Evolutionary conservation across 2,329 filamentous ascomycete genomes (phyloP).

Genomic region (Xylaria digitata): DNA sequence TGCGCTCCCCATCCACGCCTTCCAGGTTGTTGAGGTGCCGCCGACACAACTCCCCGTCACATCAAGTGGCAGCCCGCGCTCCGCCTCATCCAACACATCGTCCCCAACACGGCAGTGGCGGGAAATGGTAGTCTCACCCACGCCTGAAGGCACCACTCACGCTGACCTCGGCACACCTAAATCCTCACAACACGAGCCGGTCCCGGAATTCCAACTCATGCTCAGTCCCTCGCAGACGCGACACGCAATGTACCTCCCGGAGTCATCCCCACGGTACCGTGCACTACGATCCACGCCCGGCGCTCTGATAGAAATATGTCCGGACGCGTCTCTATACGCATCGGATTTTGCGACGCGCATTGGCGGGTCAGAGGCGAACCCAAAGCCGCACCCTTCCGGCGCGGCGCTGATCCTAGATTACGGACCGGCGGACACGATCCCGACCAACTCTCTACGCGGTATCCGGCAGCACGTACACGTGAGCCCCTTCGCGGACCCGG

Average conservation of each 20-base stretch:
- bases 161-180: constrained; percentile 65
- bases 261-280: constrained; percentile 82
- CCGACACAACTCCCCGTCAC: constrained; percentile 55
- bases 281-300: constrained; percentile 74
- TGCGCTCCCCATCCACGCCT: constrained; percentile 94
- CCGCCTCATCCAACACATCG: constrained; percentile 56
- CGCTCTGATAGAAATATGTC: constrained; percentile 88
- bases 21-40: constrained; percentile 75
- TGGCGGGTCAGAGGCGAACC: constrained; percentile 69
- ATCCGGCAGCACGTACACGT: constrained; percentile 82
- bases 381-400: constrained; percentile 75
- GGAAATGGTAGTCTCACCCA: constrained; percentile 81
- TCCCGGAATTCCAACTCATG: constrained; percentile 88
- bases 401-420: constrained; percentile 98
- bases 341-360: constrained; percentile 86
- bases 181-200: constrained; percentile 62
- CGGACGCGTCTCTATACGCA: constrained; percentile 83
- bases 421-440: constrained; percentile 80
- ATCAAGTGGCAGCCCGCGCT: constrained; percentile 60
- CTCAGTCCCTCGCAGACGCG: constrained; percentile 80
- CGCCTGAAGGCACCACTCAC: constrained; percentile 66
- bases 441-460: constrained; percentile 88
- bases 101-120: constrained; percentile 73
- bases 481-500: constrained; percentile 82
- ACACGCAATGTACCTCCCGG: constrained; percentile 85